Evolutionary conservation across 106 monocot genomes (phyloP).

Genomic region (Platanthera zijinensis): DNA sequence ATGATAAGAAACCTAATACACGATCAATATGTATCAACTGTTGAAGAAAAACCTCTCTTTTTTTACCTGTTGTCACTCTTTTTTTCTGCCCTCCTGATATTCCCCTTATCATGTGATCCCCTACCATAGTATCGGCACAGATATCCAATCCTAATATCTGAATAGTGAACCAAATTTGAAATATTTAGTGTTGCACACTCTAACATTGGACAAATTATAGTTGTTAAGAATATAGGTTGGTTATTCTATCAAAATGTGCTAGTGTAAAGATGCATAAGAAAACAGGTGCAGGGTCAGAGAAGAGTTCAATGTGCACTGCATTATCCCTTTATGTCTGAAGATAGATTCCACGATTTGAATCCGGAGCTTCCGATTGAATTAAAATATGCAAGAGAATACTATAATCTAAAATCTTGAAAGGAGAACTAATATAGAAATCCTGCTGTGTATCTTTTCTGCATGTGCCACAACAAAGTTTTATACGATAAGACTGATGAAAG

Average conservation of each 20-base stretch:
- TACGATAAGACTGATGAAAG: too few relatives aligned
- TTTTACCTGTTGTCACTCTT: slow-evolving; percentile 62
- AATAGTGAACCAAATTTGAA: not conserved
- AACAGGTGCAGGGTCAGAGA: too few relatives aligned
- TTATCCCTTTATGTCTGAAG: too few relatives aligned
- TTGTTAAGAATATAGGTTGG: not conserved
- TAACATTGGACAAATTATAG: not conserved
- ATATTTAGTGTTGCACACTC: not conserved
- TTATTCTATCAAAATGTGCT: not conserved
- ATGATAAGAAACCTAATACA: not conserved
- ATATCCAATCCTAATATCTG: slow-evolving; percentile 60
- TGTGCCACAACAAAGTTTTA: too few relatives aligned
- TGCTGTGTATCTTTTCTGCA: too few relatives aligned
- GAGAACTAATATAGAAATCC: not conserved
- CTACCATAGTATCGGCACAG: slow-evolving; percentile 73
- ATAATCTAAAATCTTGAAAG: not conserved
- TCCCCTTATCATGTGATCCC: slow-evolving; percentile 57
- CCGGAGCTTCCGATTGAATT: too few relatives aligned
- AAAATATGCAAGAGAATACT: too few relatives aligned
- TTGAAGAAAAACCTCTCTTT: not conserved
- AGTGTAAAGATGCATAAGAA: not conserved
- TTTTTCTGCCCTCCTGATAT: slow-evolving; percentile 71
- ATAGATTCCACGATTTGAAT: too few relatives aligned
- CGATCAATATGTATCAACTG: not conserved
- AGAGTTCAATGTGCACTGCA: too few relatives aligned